Evolutionary conservation across 129 eudicot species (phyloP).

Genomic region (Artemisia tridentata): DNA sequence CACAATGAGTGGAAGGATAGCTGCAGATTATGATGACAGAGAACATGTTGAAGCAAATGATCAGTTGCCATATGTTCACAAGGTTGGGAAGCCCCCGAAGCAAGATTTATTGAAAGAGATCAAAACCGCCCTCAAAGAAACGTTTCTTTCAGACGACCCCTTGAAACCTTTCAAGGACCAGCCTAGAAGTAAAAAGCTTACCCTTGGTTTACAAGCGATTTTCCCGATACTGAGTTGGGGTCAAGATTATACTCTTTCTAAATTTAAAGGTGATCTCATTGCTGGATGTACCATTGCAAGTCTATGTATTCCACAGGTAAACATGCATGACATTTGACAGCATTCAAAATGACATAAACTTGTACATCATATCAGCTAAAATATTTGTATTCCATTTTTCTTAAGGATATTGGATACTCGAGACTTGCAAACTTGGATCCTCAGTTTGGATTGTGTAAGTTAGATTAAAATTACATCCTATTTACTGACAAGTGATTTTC

Average conservation of each 20-base stretch:
- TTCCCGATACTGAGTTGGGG: conserved; percentile 79
- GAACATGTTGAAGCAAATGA: conserved; percentile 18
- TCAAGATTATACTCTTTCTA: conserved; percentile 46
- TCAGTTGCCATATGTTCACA: conserved; percentile 54
- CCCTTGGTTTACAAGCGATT: conserved; percentile 55
- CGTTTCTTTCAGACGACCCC: conserved; percentile 81
- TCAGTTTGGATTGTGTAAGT: conserved; percentile 65
- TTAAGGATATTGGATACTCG: conserved; percentile 76
- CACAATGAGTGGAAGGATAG: conserved; percentile 45
- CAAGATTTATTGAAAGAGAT: conserved; percentile 56
- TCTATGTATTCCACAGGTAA: conserved; percentile 86
- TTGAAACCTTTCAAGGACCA: conserved; percentile 69
- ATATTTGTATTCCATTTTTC: neutral
- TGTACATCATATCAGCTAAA: neutral
- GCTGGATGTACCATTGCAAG: conserved; percentile 86
- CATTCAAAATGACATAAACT: neutral
- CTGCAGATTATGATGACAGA: conserved; percentile 21
- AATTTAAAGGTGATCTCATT: conserved; percentile 69
- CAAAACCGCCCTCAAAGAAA: conserved; percentile 52
- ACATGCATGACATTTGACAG: neutral
- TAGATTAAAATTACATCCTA: neutral
- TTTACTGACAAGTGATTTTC: neutral
- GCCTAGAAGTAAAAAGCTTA: conserved; percentile 36
- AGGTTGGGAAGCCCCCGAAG: conserved; percentile 74
- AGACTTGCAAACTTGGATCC: conserved; percentile 56